These are phyloP conservation scores for Licmophora abbreviata DNA, from an alignment of 108 stramenopile species.

Conservation along the genomic window DNA sequence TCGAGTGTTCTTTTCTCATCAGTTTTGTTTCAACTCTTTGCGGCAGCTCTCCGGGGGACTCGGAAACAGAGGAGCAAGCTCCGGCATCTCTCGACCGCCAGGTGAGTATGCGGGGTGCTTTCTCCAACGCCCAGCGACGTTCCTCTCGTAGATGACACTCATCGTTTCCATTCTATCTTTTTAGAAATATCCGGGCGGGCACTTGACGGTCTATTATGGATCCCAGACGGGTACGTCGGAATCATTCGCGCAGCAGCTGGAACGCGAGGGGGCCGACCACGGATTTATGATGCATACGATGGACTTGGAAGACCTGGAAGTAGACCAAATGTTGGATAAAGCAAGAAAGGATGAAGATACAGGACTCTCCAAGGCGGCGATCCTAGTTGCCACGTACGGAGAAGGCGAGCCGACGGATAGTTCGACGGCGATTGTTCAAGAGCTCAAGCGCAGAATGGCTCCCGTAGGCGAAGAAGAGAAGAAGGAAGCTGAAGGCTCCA, in stretches of 20 bases:
- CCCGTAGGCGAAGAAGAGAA: constrained; percentile 17
- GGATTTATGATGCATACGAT: constrained; percentile 77
- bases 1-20: background rate
- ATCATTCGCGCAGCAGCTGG: constrained; percentile 86
- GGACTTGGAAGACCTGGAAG: constrained; percentile 85
- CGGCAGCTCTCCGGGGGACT: background rate
- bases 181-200: constrained; percentile 78
- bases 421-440: constrained; percentile 68
- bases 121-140: background rate
- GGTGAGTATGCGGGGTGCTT: background rate
- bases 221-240: constrained; percentile 98
- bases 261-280: constrained; percentile 57
- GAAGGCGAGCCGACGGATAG: constrained; percentile 99
- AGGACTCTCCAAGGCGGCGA: constrained; percentile 49
- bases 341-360: constrained; percentile 53
- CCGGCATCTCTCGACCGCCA: background rate
- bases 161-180: background rate
- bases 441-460: constrained; percentile 38
- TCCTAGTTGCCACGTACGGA: constrained; percentile 96
- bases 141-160: background rate
- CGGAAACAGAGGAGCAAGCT: background rate
- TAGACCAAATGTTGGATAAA: constrained; percentile 43
- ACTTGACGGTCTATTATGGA: constrained; percentile 85
- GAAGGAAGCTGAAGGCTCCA: constrained; percentile 7
- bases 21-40: background rate